Evolutionary conservation across 2,329 filamentous ascomycete species (phyloP), one percentile per base, ranked within the genome.

Genomic region (Aspergillus aculeatinus): DNA sequence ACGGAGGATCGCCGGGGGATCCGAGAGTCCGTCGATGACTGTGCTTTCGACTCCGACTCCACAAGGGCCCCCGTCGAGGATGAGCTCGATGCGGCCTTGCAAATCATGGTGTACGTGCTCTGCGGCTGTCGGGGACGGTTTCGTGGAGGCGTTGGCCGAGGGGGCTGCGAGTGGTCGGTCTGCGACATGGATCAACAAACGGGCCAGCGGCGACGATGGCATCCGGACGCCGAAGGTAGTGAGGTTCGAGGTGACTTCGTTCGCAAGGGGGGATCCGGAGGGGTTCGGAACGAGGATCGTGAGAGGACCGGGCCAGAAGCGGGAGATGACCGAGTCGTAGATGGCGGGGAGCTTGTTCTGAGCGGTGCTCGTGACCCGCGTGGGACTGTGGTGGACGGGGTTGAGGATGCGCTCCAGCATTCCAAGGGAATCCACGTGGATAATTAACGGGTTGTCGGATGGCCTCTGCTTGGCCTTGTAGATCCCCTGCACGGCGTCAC

Each of bases 11-110:
- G 89, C 85, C 0, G 95, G 95, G 6, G 94, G 93, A 51, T 84
- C 78, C 60, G 87, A 91, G 14, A 98, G 79, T 0, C 95, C 95
- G 70, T 98, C 95, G 0, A 99, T 92, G 1, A 99, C 95, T 0
- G 95, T 99, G 73, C 92, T 97, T 77, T 99, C 95, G 0, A 99
- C 92, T 1, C 95, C 95, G 11, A 99, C 92, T 21, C 84, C 83
- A 69, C 93, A 98, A 0, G 87, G 79, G 0, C 95, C 95, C 2
- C 94, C 95, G 67, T 99, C 94, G 0, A 99, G 80, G 59, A 99
- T 95, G 5, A 94, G 81, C 68, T 90, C 87, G 65, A 99, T 96
- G 52, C 89, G 85, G 0, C 92, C 92, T 42, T 88, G 76, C 11
- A 99, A 80, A 72, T 99, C 95, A 63, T 96, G 88, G 23, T 87